Conservation (phyloP, 2,329 filamentous ascomycete species). For the Apiospora marii region DNA sequence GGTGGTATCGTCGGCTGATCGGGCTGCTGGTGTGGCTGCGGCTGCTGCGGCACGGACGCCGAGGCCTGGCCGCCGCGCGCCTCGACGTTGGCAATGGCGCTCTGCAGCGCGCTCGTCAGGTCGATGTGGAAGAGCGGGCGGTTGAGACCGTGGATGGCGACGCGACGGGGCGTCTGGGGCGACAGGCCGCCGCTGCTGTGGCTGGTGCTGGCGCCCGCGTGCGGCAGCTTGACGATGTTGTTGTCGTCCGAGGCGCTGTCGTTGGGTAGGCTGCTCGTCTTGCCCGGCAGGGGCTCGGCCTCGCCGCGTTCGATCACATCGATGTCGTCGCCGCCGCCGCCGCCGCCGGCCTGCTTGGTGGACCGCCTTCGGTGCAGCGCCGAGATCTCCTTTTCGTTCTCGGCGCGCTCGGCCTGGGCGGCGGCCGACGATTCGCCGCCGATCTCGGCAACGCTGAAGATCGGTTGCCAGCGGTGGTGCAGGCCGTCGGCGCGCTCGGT, state of each 20-base stretch:
- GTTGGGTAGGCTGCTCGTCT: slow-evolving; percentile 26
- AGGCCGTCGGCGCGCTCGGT: slow-evolving; percentile 59
- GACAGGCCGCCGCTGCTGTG: not conserved
- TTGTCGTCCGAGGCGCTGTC: slow-evolving; percentile 31
- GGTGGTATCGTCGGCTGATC: not conserved
- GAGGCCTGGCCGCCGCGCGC: slow-evolving; percentile 38
- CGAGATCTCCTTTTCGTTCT: slow-evolving; percentile 60
- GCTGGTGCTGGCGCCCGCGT: slow-evolving; percentile 42
- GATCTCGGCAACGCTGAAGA: slow-evolving; percentile 91
- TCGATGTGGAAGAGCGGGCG: slow-evolving; percentile 94
- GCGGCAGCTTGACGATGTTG: slow-evolving; percentile 8
- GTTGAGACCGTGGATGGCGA: slow-evolving; percentile 85
- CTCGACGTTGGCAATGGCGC: slow-evolving; percentile 82
- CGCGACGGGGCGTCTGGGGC: slow-evolving; percentile 57
- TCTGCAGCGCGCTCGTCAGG: slow-evolving; percentile 86
- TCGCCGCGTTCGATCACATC: slow-evolving; percentile 38
- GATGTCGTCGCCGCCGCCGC: slow-evolving; percentile 29
- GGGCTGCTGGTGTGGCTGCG: not conserved
- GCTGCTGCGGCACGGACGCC: not conserved
- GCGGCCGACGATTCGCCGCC: slow-evolving; percentile 76
- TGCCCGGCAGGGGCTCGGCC: slow-evolving; percentile 14
- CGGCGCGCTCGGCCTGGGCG: slow-evolving; percentile 68
- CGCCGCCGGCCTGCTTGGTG: slow-evolving; percentile 10
- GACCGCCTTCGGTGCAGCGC: slow-evolving; percentile 26
- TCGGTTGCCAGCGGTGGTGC: slow-evolving; percentile 84